These are phyloP conservation scores for Suillus alpinus DNA, from an alignment of 768 basidiomycete genomes.

Conservation along the genomic window DNA sequence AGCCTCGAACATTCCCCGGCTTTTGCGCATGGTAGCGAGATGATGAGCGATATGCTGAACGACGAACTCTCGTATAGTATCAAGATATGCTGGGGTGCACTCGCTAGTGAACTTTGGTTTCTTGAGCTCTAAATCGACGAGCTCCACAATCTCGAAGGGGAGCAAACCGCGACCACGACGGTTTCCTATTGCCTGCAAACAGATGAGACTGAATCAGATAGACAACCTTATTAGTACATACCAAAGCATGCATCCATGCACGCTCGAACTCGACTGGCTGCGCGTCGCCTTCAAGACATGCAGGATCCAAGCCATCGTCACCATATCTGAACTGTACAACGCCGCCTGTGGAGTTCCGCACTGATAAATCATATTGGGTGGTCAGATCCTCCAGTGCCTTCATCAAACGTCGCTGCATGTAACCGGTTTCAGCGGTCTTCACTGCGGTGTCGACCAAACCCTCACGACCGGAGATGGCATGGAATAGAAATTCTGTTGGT, in stretches of 20 bases:
- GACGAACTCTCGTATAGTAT: conserved; percentile 70
- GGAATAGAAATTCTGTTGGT: conserved; percentile 97
- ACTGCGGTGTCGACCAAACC: conserved; percentile 99
- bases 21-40: conserved; percentile 64
- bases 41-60: conserved; percentile 59
- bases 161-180: conserved; percentile 64
- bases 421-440: conserved; percentile 99
- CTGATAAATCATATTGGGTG: conserved; percentile 93
- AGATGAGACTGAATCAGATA: conserved; percentile 7
- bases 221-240: conserved; percentile 29
- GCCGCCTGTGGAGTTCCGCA: conserved; percentile 91
- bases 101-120: conserved; percentile 60
- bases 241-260: conserved; percentile 82
- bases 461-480: conserved; percentile 98
- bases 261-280: conserved; percentile 89
- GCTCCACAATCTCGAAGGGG: conserved; percentile 82
- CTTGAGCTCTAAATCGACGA: conserved; percentile 62
- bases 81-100: conserved; percentile 70
- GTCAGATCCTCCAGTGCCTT: conserved; percentile 97
- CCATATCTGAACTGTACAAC: conserved; percentile 97
- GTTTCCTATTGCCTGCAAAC: conserved; percentile 58
- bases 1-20: conserved; percentile 83
- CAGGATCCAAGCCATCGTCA: conserved; percentile 96
- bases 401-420: conserved; percentile 99
- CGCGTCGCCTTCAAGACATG: conserved; percentile 92